These are phyloP conservation scores for Tremellales sp. DNA, from an alignment of 1,284 basidiomycete species.

Conservation along the genomic window DNA sequence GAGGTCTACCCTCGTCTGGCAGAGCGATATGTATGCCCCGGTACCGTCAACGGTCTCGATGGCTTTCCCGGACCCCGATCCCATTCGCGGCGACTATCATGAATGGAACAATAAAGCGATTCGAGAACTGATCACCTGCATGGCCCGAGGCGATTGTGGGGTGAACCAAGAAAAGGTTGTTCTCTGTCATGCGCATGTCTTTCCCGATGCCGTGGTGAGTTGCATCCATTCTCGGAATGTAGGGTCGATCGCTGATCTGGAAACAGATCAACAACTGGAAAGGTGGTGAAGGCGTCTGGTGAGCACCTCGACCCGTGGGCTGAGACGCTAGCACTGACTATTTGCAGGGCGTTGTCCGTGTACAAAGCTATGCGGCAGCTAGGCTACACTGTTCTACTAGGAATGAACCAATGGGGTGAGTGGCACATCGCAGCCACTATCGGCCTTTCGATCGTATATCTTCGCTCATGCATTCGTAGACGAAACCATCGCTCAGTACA, in stretches of 20 bases:
- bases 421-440: not conserved
- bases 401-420: not conserved
- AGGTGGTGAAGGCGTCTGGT: conserved; percentile 8
- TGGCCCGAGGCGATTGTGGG: conserved; percentile 4
- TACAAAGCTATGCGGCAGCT: not conserved
- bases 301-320: not conserved
- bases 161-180: conserved; percentile 8
- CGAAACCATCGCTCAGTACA: not conserved
- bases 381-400: not conserved
- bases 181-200: conserved; percentile 2
- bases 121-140: conserved; percentile 3
- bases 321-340: not conserved
- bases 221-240: not conserved
- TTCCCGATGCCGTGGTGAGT: conserved; percentile 5
- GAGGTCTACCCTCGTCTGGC: too few relatives aligned
- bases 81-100: not conserved
- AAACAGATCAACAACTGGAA: conserved; percentile 4
- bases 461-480: not conserved
- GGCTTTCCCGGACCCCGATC: not conserved
- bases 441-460: too few relatives aligned
- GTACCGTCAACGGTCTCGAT: too few relatives aligned
- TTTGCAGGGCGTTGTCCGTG: not conserved
- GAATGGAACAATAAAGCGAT: not conserved
- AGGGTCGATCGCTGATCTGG: not conserved
- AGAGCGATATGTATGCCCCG: too few relatives aligned